Conservation (phyloP, 2,329 filamentous ascomycete species). For the Trichoderma sp. region DNA sequence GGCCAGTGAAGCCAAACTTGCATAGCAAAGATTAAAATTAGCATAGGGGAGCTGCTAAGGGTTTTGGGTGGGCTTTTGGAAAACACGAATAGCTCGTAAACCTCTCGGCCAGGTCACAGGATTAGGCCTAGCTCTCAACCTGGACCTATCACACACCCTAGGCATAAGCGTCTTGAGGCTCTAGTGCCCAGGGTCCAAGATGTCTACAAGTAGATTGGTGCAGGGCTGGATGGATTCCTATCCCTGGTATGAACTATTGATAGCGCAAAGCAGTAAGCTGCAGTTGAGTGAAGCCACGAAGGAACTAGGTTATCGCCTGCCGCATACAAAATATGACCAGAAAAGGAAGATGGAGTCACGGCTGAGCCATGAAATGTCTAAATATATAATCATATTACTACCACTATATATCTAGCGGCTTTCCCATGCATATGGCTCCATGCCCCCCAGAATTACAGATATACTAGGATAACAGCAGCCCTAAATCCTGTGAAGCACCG, state of each 20-base stretch:
- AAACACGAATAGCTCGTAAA: not conserved
- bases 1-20: not conserved
- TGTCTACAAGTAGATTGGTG: not conserved
- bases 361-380: not conserved
- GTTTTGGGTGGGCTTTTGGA: not conserved
- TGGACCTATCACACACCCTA: constrained; percentile 1
- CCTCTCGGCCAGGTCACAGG: not conserved
- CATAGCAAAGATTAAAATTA: not conserved
- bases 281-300: not conserved
- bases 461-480: not conserved
- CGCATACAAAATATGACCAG: not conserved
- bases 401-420: constrained; percentile 9
- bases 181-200: not conserved
- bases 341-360: not conserved
- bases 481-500: not conserved
- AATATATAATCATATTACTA: constrained; percentile 3
- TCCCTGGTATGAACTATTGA: constrained; percentile 10
- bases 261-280: constrained; percentile 2
- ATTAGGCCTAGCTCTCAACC: not conserved
- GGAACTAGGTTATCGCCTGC: not conserved
- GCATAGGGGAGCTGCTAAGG: not conserved
- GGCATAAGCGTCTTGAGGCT: constrained; percentile 1
- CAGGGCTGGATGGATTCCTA: not conserved
- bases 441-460: not conserved
- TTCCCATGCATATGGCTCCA: constrained; percentile 1